Conservation (phyloP, 139 green algal species). For the Volvox africanus region DNA sequence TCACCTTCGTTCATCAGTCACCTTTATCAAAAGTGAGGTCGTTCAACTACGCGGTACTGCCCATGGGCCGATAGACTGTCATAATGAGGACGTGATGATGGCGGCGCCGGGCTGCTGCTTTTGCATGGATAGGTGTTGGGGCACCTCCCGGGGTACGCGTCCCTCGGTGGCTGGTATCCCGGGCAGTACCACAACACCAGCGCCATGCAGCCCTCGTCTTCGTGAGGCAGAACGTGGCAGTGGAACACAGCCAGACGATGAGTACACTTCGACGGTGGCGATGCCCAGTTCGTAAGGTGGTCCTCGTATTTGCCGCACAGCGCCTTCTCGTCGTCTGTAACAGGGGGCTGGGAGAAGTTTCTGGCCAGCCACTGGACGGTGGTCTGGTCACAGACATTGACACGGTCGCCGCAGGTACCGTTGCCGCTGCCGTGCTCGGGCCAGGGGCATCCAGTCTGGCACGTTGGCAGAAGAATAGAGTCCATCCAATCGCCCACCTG, state of each 20-base stretch:
- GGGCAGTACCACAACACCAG: slow-evolving; percentile 14
- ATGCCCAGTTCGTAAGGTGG: background rate
- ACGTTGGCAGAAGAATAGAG: background rate
- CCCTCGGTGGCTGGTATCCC: background rate
- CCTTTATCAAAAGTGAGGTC: no score
- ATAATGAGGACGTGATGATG: no score
- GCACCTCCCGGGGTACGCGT: background rate
- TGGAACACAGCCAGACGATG: background rate
- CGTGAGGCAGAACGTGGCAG: slow-evolving; percentile 25
- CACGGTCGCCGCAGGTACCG: background rate
- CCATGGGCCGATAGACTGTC: no score
- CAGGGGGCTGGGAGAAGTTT: background rate
- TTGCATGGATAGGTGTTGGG: background rate
- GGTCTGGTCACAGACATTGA: background rate
- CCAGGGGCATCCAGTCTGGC: slow-evolving; percentile 22
- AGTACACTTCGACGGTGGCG: background rate
- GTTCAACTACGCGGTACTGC: no score
- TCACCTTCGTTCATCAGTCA: no score
- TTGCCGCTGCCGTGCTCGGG: background rate
- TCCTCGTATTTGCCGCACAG: background rate
- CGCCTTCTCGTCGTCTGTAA: background rate
- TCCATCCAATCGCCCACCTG: slow-evolving; percentile 27
- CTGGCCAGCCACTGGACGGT: background rate
- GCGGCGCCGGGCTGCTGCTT: no score
- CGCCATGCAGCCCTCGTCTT: slow-evolving; percentile 49